phyloP scores from a whole-genome alignment of 441 rosid species.

The Arabidopsis hybrid region DNA sequence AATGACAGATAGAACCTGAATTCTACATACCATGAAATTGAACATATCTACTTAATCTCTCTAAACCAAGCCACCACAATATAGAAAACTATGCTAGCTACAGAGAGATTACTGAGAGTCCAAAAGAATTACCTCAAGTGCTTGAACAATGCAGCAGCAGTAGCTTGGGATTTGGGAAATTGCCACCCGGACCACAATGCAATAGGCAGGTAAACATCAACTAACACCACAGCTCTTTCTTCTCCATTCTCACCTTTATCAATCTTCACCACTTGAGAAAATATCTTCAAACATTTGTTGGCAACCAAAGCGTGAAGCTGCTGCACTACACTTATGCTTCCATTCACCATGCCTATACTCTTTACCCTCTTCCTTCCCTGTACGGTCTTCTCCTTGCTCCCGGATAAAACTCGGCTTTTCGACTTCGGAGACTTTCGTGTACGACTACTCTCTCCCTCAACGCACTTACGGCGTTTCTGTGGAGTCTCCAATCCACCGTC shows the following conservation, averaged over 20 bases:
- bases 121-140: slow-evolving; percentile 67
- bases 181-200: slow-evolving; percentile 86
- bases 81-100: slow-evolving; percentile 2
- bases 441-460: slow-evolving; percentile 5
- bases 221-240: slow-evolving; percentile 67
- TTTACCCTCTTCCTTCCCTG: slow-evolving; percentile 46
- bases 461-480: slow-evolving; percentile 29
- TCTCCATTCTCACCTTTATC: slow-evolving; percentile 48
- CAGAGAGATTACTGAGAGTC: background rate
- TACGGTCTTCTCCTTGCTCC: slow-evolving; percentile 34
- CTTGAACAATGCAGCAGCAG: slow-evolving; percentile 71
- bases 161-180: slow-evolving; percentile 64
- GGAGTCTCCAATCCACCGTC: slow-evolving; percentile 31
- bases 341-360: slow-evolving; percentile 76
- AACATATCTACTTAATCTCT: background rate
- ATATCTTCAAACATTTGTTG: slow-evolving; percentile 63
- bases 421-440: slow-evolving; percentile 32
- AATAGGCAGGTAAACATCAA: slow-evolving; percentile 77
- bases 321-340: slow-evolving; percentile 80
- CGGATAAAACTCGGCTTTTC: slow-evolving; percentile 25
- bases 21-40: slow-evolving; percentile 3
- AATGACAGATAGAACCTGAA: background rate
- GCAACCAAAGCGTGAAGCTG: slow-evolving; percentile 65
- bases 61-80: slow-evolving; percentile 5
- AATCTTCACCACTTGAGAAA: slow-evolving; percentile 52